phyloP scores from a whole-genome alignment of 768 basidiomycete genomes.

The Nevesoporus exiguus region DNA sequence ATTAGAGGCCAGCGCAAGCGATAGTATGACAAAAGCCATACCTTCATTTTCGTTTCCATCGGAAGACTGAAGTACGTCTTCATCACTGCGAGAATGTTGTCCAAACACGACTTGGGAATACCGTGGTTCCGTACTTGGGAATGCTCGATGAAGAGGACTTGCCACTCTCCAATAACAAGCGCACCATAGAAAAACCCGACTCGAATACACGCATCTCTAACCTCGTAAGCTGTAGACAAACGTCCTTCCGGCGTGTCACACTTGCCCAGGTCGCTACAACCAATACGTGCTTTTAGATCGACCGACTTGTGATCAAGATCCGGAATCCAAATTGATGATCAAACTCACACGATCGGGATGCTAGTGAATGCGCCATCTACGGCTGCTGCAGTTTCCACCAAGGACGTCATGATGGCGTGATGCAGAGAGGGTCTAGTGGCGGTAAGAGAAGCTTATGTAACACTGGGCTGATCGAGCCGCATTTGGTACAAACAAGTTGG shows the following conservation, averaged over 20 bases:
- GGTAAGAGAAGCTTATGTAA: too few species aligned
- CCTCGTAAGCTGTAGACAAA: constrained; percentile 47
- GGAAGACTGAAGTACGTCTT: constrained; percentile 68
- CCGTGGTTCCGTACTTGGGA: constrained; percentile 72
- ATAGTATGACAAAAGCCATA: constrained; percentile 20
- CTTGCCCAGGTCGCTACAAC: constrained; percentile 19
- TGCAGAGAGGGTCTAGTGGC: too few species aligned
- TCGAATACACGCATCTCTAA: constrained; percentile 73
- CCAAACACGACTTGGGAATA: constrained; percentile 52
- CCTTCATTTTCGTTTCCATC: constrained; percentile 62
- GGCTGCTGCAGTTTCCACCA: constrained; percentile 16
- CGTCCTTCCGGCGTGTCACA: constrained; percentile 31
- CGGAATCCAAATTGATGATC: neutral
- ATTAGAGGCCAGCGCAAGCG: neutral
- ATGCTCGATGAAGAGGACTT: neutral
- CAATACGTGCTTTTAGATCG: neutral
- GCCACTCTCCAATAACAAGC: constrained; percentile 3
- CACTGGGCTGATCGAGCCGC: too few species aligned
- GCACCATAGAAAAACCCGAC: constrained; percentile 85
- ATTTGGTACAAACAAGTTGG: too few species aligned
- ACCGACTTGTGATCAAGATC: neutral
- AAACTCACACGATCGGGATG: constrained; percentile 28
- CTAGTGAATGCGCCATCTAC: constrained; percentile 20
- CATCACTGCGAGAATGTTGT: constrained; percentile 43
- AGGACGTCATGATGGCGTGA: constrained; percentile 17